Evolutionary conservation across 164 flowering plant species (phyloP), one percentile per base, ranked within the genome.

Genomic region (Hamamelis virginiana): DNA sequence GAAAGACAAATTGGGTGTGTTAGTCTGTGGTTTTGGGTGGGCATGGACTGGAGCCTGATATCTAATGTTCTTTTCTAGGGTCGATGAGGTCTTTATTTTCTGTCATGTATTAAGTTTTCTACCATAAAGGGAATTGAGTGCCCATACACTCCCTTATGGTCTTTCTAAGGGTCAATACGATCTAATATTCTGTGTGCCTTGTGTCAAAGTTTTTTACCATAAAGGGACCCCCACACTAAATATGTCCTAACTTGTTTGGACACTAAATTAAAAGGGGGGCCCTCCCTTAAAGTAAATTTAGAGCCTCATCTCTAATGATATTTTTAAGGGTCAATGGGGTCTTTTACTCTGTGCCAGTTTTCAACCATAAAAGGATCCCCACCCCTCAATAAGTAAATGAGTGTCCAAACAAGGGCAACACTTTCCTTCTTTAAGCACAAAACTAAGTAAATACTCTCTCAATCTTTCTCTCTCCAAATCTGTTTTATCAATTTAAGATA

Each of bases 371-470:
- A 5, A 21, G 33, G 52, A 4, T 41, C 14, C 9, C 25, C 25
- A 4, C 4, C 41, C n/a, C 16, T 15, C 62, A n/a, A 38, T 41
- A 38, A 38, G 47, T 43, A 41, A 38, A 10, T 9, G 6, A 61
- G 25, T 61, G 64, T 61, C 64, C 45, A 61, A 33, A 61, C 23
- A 61, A 61, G 23, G 47, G 64, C 23, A 25, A 9, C 60, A 57
- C 38, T 25, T 57, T 57, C 28, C 23, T 44, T 44, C 4, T 12
- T 44, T 44, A 44, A 44, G n/a, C n/a, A n/a, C n/a, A n/a, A n/a
- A n/a, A n/a, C n/a, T n/a, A n/a, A n/a, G n/a, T n/a, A n/a, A 9
- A 44, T 8, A 44, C 8, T 44, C 46, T 44, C 46, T 44, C 46
- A 8, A 44, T 13, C 50, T 46, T 14, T 46, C 18, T 46, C 50